Evolutionary conservation across 768 basidiomycete genomes (phyloP), one percentile per base, ranked within the genome.

Genomic region (Suillus paluster): DNA sequence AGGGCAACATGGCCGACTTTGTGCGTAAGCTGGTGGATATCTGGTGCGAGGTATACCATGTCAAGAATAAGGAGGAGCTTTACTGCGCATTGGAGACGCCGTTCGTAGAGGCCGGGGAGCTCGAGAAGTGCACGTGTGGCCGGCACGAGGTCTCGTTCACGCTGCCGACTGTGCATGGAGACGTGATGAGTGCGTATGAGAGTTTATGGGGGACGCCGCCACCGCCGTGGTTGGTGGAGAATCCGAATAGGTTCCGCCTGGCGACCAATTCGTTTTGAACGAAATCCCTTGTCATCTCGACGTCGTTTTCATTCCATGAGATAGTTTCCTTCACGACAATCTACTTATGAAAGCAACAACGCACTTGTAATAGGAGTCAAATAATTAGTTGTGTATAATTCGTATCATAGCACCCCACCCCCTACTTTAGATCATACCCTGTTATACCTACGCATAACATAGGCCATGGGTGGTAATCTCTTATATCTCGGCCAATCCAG

Each of bases 1-100:
- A 68, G 17, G 70, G 74, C 6, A 62, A 69, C 27, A 69, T 77
- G 69, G 46, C 44, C 41, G 72, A 76, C 48, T 75, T 78, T 55
- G 59, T 74, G 27, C 60, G 48, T 27, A 71, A 71, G 57, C 63
- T 78, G 27, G 66, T 67, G 45, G 38, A 59, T 21, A 58, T 75
- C 19, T 76, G 74, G 76, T 68, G 66, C 41, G 66, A 63, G 56
- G 68, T 71, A 25, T 71, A 76, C 61, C 57, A 58, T 21, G 69
- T 71, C 44, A 34, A 48, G 17, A 63, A 70, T 57, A 61, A 62
- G 63, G 56, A 63, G 33, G 65, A 66, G 34, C 59, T 77, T 14
- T 67, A 66, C 25, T 62, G 60, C 3, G 52, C 54, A 4, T 59
- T 77, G 33, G 70, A 69, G 23, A 44, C 45, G 7, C 63, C 68